Evolutionary conservation across 2,329 filamentous ascomycete genomes (phyloP), one percentile per base, ranked within the genome.

Genomic region (Myriangium duriaei): DNA sequence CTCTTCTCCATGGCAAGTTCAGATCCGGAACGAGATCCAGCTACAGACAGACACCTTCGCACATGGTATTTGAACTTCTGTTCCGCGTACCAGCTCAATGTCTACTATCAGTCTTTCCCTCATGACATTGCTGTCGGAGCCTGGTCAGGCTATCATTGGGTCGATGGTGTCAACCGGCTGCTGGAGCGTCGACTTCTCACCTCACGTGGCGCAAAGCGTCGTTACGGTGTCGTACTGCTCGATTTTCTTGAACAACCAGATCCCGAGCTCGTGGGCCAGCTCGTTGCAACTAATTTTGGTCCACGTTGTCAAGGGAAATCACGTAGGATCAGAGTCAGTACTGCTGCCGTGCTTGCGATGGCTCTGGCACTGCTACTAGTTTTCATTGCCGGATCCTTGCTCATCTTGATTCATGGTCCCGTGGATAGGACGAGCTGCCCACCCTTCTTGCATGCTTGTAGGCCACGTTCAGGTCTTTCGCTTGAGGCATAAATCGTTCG

Each of bases 61-160:
- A 50, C 55, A 21, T 64, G 61, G 61, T 64, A 55, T 34, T 48
- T 65, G 36, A 64, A 64, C 44, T 68, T 68, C 43, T 60, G 56
- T 43, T 62, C 57, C 12, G 62, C 61, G 3, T 65, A 61, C 5
- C 63, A 65, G 44, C 64, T 59, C 47, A 59, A 58, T 32, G 32
- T 55, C 16, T 55, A 46, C 38, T 54, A 55, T 40, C 56, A 58
- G 40, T 39, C 56, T 18, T 39, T 53, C 7, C 56, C 56, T 1
- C 45, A 47, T 4, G 45, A 61, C 50, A 58, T 68, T 28, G 64
- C 64, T 0, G 52, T 65, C 2, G 64, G 64, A 5, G 64, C 58
- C 1, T 63, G 60, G 46, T 61, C 55, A 45, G 49, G 50, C 26
- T 58, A 63, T 34, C 49, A 52, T 24, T 67, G 63, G 59, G 57